Conservation (phyloP, 1,139 yeast species). For the Pichia sp. region DNA sequence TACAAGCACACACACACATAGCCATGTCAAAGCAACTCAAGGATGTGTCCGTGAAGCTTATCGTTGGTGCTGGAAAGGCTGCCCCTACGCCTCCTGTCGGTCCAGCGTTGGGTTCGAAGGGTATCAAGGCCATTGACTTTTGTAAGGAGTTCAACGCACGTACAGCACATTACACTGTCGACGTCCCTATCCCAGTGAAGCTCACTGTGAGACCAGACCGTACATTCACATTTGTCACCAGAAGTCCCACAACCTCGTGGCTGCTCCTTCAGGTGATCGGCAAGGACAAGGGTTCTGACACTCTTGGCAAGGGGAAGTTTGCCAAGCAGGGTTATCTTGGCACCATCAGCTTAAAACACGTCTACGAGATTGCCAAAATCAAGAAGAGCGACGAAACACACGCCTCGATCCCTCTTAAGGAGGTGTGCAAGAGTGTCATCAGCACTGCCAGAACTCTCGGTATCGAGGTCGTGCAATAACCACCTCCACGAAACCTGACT, state of each 20-base stretch:
- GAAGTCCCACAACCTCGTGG: conserved; percentile 91
- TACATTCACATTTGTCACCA: conserved; percentile 77
- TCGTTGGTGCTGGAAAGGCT: conserved; percentile 98
- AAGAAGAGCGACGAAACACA: conserved; percentile 85
- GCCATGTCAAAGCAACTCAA: conserved; percentile 29
- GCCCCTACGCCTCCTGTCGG: conserved; percentile 99
- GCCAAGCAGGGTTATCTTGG: conserved; percentile 55
- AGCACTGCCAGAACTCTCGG: conserved; percentile 90
- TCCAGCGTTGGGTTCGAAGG: conserved; percentile 97
- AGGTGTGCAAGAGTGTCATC: conserved; percentile 76
- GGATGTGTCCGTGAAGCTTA: conserved; percentile 68
- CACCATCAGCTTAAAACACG: conserved; percentile 75
- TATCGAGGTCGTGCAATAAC: conserved; percentile 61
- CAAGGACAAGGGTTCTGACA: conserved; percentile 66
- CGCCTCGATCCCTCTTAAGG: conserved; percentile 62
- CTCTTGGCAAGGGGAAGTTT: conserved; percentile 30
- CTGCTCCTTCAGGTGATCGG: conserved; percentile 80
- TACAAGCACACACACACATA: no score
- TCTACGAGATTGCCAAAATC: conserved; percentile 91
- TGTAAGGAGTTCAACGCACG: conserved; percentile 98
- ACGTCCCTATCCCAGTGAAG: conserved; percentile 83
- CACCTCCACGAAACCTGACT: neutral
- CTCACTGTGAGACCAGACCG: conserved; percentile 91
- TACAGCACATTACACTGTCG: conserved; percentile 81
- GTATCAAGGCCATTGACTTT: conserved; percentile 97